A percentile compares a stretch with the other conserved stretches of the same genome.
Conservation (phyloP, 805 yeast genomes). For the Yarrowia sp. region DNA sequence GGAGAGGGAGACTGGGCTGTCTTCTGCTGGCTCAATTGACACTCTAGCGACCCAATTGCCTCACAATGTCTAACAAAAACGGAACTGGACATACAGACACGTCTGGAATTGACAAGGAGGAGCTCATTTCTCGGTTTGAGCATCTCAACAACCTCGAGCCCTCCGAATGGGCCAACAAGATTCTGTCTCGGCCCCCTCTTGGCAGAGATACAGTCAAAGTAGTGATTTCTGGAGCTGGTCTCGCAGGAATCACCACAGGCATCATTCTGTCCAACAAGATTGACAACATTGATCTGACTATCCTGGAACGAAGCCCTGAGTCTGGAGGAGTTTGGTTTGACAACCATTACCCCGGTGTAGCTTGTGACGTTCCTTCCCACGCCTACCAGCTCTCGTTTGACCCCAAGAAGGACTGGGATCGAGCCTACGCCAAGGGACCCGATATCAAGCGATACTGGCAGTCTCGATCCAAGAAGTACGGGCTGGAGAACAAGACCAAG, state of each 20-base stretch:
- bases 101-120: slow-evolving; percentile 31
- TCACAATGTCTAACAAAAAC: slow-evolving; percentile 6
- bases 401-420: slow-evolving; percentile 47
- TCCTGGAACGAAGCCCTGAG: slow-evolving; percentile 46
- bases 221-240: slow-evolving; percentile 35
- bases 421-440: slow-evolving; percentile 44
- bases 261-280: slow-evolving; percentile 30
- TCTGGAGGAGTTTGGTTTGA: slow-evolving; percentile 48
- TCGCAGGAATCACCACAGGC: slow-evolving; percentile 38
- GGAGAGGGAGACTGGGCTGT: not conserved
- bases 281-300: slow-evolving; percentile 25
- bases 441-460: slow-evolving; percentile 46
- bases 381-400: slow-evolving; percentile 46
- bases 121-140: slow-evolving; percentile 13
- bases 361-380: slow-evolving; percentile 47
- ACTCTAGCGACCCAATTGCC: not conserved
- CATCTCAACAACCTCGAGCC: slow-evolving; percentile 33
- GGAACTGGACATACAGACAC: slow-evolving; percentile 33
- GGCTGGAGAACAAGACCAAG: slow-evolving; percentile 42
- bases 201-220: slow-evolving; percentile 17
- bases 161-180: slow-evolving; percentile 15
- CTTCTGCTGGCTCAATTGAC: not conserved
- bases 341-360: slow-evolving; percentile 46
- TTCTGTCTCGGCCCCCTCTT: slow-evolving; percentile 22
- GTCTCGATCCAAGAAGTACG: slow-evolving; percentile 44